These are phyloP conservation scores for Gracilaria caudata DNA, from an alignment of 23 red algal species.

Conservation along the genomic window DNA sequence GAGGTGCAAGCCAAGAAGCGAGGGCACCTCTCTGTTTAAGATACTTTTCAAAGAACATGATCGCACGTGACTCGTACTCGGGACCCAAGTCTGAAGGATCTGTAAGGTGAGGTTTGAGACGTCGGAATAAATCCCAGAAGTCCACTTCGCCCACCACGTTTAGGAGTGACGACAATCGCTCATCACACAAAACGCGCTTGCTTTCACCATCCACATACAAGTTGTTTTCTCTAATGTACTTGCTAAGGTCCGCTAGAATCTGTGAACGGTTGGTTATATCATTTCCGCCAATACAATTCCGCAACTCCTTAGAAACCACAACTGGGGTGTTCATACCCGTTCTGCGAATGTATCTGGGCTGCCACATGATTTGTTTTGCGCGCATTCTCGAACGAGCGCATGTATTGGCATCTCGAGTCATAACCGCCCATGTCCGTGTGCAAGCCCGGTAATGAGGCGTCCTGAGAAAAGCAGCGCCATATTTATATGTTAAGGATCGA, in stretches of 20 bases:
- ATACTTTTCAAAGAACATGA: slow-evolving; percentile 30
- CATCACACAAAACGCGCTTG: slow-evolving; percentile 5
- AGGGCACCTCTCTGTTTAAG: slow-evolving; percentile 23
- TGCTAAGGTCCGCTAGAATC: background rate
- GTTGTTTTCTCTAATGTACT: slow-evolving; percentile 38
- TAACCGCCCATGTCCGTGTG: background rate
- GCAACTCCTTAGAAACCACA: slow-evolving; percentile 21
- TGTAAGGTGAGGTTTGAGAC: slow-evolving; percentile 21
- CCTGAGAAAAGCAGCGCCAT: background rate
- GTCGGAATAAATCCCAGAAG: background rate
- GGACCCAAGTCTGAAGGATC: slow-evolving; percentile 28
- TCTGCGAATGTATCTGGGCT: slow-evolving; percentile 11
- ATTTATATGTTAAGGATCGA: background rate
- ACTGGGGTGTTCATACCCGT: slow-evolving; percentile 45
- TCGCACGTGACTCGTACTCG: slow-evolving; percentile 31
- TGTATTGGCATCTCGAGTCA: background rate
- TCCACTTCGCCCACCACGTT: background rate
- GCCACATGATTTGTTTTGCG: too few species aligned
- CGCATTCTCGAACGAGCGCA: background rate
- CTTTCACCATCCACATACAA: background rate
- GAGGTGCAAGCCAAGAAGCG: background rate
- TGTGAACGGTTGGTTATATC: slow-evolving; percentile 25
- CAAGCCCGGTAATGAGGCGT: background rate
- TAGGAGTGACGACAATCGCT: background rate
- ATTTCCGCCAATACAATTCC: background rate